Evolutionary conservation across 176 grass and related monocot species (phyloP).

Genomic region (Aechmea fasciata): DNA sequence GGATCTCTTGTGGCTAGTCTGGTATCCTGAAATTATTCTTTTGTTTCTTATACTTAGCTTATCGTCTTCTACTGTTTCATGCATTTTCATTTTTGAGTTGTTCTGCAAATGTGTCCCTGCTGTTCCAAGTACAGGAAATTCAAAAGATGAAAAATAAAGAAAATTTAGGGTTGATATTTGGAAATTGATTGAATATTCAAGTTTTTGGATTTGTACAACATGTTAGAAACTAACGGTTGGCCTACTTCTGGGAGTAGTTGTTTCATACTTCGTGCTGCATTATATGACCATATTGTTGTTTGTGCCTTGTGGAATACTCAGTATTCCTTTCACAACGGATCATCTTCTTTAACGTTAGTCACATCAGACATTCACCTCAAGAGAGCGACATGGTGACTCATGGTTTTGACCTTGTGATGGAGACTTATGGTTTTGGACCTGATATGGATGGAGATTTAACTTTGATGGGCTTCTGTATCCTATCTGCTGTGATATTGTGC

Average conservation of each 20-base stretch:
- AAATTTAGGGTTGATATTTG: too few species aligned
- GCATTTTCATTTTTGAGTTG: not conserved
- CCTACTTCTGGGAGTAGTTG: constrained; percentile 4
- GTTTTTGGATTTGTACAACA: too few species aligned
- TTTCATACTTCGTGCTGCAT: constrained; percentile 2
- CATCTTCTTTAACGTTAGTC: constrained; percentile 31
- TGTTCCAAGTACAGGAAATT: not conserved
- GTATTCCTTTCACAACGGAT: constrained; percentile 23
- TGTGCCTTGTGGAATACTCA: constrained; percentile 25
- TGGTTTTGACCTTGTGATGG: constrained; percentile 41
- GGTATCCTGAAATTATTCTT: constrained; percentile 56
- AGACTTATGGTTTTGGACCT: constrained; percentile 34
- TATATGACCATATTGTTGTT: constrained; percentile 11
- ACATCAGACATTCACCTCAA: constrained; percentile 37
- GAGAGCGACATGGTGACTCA: constrained; percentile 26
- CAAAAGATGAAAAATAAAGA: too few species aligned
- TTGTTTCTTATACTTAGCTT: constrained; percentile 1
- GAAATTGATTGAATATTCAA: too few species aligned
- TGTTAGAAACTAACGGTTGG: too few species aligned
- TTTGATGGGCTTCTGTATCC: constrained; percentile 61
- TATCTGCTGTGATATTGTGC: constrained; percentile 21
- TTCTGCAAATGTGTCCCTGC: not conserved
- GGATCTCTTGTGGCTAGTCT: constrained; percentile 36
- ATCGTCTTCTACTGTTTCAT: constrained; percentile 9
- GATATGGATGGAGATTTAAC: constrained; percentile 23